Evolutionary conservation across 495 filamentous ascomycete species (phyloP).

Genomic region (Penicillium soppii): DNA sequence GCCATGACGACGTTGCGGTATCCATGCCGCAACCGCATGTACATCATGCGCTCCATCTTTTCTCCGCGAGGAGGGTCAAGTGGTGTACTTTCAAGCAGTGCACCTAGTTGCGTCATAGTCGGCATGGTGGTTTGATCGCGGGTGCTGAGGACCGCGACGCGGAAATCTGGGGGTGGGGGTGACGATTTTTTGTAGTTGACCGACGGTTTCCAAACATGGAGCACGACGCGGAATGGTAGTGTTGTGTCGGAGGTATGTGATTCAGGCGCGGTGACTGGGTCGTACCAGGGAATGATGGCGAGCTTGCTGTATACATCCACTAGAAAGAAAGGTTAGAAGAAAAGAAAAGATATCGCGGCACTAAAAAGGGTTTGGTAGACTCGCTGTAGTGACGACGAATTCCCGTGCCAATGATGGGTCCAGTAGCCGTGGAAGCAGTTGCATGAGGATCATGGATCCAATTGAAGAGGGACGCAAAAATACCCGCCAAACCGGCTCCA

Average conservation of each 20-base stretch:
- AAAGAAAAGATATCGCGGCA: background rate
- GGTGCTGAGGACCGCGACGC: conserved; percentile 75
- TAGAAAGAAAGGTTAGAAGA: conserved; percentile 11
- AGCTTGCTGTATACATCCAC: conserved; percentile 74
- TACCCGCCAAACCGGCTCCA: conserved; percentile 33
- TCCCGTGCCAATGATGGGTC: conserved; percentile 72
- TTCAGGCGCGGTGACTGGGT: conserved; percentile 41
- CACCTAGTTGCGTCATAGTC: conserved; percentile 64
- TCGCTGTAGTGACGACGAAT: conserved; percentile 75
- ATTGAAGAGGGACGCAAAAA: conserved; percentile 31
- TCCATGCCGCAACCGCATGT: conserved; percentile 76
- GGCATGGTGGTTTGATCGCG: conserved; percentile 66
- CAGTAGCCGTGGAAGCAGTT: conserved; percentile 40
- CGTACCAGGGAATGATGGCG: conserved; percentile 70
- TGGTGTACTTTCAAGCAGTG: conserved; percentile 67
- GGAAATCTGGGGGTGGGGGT: conserved; percentile 77
- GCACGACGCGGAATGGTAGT: conserved; percentile 67
- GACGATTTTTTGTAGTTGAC: conserved; percentile 70
- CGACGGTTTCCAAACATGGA: conserved; percentile 77
- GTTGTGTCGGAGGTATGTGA: conserved; percentile 18
- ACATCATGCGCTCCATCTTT: conserved; percentile 52
- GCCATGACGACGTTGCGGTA: conserved; percentile 82
- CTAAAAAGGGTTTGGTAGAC: conserved; percentile 12
- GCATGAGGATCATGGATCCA: conserved; percentile 31
- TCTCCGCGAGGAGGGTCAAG: conserved; percentile 56